Percentiles rank a stretch among this genome's conserved stretches.
These are phyloP conservation scores for Gracilaria vermiculophylla DNA, from an alignment of 23 red algal species.

Conservation along the genomic window DNA sequence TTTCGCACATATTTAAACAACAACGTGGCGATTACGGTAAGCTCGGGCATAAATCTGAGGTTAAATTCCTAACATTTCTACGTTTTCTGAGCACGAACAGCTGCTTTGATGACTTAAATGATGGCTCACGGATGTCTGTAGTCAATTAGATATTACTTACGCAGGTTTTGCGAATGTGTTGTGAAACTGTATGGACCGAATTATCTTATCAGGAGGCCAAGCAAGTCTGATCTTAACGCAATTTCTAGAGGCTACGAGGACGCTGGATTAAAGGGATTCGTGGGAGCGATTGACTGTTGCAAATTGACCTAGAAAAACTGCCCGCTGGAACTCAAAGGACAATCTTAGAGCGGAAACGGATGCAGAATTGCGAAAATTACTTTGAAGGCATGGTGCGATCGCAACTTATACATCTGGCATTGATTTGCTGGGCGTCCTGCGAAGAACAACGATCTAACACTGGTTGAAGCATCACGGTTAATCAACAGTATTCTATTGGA, in stretches of 20 bases:
- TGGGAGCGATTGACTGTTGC: constrained; percentile 19
- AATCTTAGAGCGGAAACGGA: constrained; percentile 20
- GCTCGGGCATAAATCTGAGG: background rate
- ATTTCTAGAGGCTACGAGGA: background rate
- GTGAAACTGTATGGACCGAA: background rate
- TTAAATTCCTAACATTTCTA: constrained; percentile 1
- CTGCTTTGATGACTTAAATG: constrained; percentile 14
- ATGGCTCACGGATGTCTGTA: constrained; percentile 25
- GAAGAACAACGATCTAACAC: constrained; percentile 18
- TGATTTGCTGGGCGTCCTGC: constrained; percentile 2
- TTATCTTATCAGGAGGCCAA: background rate
- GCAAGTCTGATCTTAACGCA: background rate
- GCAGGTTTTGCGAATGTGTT: background rate
- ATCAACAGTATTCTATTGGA: too few relatives aligned
- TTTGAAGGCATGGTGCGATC: constrained; percentile 33
- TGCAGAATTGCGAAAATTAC: constrained; percentile 16
- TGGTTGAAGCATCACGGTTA: too few relatives aligned
- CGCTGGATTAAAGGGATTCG: background rate
- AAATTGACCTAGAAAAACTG: constrained; percentile 43
- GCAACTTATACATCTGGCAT: constrained; percentile 34
- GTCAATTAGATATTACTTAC: background rate
- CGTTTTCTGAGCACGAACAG: background rate
- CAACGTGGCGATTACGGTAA: background rate
- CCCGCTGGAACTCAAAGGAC: constrained; percentile 33
- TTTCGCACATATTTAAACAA: background rate